These are phyloP conservation scores for Leersia perrieri DNA, from an alignment of 176 grass and related monocot genomes.

Conservation along the genomic window DNA sequence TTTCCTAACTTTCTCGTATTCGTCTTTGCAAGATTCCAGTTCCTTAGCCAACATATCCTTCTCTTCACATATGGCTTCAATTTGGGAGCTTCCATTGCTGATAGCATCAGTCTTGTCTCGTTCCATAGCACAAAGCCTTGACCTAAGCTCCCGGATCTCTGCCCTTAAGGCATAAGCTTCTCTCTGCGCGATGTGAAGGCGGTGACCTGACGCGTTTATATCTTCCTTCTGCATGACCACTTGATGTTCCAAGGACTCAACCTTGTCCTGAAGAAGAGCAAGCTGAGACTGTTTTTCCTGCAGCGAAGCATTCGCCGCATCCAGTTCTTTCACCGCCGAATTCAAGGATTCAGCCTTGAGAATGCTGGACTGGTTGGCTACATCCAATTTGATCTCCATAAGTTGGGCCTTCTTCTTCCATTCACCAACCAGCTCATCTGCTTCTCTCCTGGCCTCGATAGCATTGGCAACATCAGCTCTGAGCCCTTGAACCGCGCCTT, in stretches of 20 bases:
- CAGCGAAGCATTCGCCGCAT: conserved; percentile 41
- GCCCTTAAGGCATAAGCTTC: conserved; percentile 43
- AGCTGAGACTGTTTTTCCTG: conserved; percentile 46
- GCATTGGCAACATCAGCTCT: conserved; percentile 34
- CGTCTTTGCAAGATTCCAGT: conserved; percentile 40
- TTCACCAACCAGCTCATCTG: conserved; percentile 28
- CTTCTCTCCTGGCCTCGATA: conserved; percentile 36
- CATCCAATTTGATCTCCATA: conserved; percentile 53
- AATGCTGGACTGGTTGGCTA: conserved; percentile 51
- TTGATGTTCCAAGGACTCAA: conserved; percentile 53
- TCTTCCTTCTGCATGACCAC: conserved; percentile 53
- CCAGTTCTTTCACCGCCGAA: conserved; percentile 47
- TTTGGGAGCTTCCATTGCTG: conserved; percentile 48
- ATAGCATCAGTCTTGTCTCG: conserved; percentile 43
- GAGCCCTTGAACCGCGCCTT: conserved; percentile 34
- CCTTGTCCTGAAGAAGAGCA: conserved; percentile 47
- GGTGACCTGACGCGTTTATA: conserved; percentile 36
- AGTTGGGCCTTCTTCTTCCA: conserved; percentile 50
- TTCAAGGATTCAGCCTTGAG: conserved; percentile 48
- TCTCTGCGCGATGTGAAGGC: conserved; percentile 44
- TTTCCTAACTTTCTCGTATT: conserved; percentile 62
- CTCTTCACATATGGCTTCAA: conserved; percentile 50
- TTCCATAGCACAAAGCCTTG: conserved; percentile 43
- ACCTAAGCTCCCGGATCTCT: conserved; percentile 50
- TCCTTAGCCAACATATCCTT: conserved; percentile 53